phyloP scores from a whole-genome alignment of 1,284 basidiomycete species.

The Golubevia pallescens region DNA sequence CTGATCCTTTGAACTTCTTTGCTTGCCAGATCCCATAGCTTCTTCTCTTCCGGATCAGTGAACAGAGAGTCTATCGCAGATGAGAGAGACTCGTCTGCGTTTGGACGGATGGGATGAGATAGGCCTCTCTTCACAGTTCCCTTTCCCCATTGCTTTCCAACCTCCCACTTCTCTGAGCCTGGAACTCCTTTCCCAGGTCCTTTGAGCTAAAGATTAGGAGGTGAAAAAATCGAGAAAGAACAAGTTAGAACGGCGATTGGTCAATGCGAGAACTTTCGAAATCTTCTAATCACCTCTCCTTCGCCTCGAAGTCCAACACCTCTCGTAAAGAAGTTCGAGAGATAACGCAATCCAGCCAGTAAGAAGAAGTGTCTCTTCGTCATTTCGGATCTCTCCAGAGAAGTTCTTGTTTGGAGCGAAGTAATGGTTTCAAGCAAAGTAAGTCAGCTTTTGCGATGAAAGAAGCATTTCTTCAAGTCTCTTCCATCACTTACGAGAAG shows the following conservation, averaged over 20 bases:
- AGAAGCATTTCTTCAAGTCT: too few relatives aligned
- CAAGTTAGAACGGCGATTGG: too few relatives aligned
- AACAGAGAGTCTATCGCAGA: conserved; percentile 41
- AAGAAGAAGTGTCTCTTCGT: conserved; percentile 11
- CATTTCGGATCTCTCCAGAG: too few relatives aligned
- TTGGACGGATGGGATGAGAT: conserved; percentile 10
- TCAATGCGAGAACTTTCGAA: too few relatives aligned
- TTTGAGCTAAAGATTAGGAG: not conserved
- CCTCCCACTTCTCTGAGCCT: conserved; percentile 54
- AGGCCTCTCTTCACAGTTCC: conserved; percentile 57
- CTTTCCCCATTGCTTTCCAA: conserved; percentile 61
- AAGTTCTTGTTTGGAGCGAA: too few relatives aligned
- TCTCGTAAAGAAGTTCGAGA: conserved; percentile 35
- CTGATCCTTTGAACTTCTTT: conserved; percentile 40
- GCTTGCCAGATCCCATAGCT: conserved; percentile 43
- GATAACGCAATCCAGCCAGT: conserved; percentile 9
- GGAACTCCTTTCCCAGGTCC: conserved; percentile 53
- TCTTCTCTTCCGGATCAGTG: conserved; percentile 25
- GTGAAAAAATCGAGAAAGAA: too few relatives aligned
- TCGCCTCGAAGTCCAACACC: conserved; percentile 56
- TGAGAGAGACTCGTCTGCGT: not conserved
- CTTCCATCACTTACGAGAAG: conserved; percentile 4
- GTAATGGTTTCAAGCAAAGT: too few relatives aligned
- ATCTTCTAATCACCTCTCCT: conserved; percentile 20
- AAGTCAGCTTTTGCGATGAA: too few relatives aligned